These are phyloP conservation scores for Cercospora sp. DNA, from an alignment of 2,329 filamentous ascomycete species.

Conservation along the genomic window DNA sequence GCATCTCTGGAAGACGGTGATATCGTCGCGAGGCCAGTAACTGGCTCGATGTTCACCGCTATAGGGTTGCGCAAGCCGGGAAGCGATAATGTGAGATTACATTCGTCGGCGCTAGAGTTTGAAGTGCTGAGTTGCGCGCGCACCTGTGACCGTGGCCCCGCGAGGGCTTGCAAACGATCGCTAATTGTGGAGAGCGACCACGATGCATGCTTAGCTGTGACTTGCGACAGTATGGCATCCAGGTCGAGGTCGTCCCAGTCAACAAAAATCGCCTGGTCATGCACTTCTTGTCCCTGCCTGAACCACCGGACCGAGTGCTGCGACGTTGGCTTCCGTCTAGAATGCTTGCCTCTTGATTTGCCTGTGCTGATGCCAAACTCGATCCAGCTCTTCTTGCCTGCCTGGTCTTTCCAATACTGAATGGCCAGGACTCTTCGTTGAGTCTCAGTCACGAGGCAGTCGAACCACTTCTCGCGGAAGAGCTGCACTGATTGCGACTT, in stretches of 20 bases:
- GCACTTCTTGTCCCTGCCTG: conserved; percentile 74
- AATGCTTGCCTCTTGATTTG: conserved; percentile 33
- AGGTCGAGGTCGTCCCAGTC: conserved; percentile 69
- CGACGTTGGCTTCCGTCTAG: conserved; percentile 37
- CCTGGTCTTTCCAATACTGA: conserved; percentile 82
- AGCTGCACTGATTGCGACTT: conserved; percentile 74
- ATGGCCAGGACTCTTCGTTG: conserved; percentile 80
- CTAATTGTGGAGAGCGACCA: conserved; percentile 69
- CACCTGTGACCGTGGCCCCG: conserved; percentile 19
- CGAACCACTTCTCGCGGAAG: conserved; percentile 70
- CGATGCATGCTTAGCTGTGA: conserved; percentile 74
- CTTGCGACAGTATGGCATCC: conserved; percentile 69
- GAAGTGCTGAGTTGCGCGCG: conserved; percentile 56
- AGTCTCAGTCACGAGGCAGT: conserved; percentile 73
- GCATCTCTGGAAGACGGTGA: conserved; percentile 55
- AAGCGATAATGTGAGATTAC: conserved; percentile 68
- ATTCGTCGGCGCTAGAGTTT: conserved; percentile 64
- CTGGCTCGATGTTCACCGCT: conserved; percentile 69
- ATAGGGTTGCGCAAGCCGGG: conserved; percentile 60
- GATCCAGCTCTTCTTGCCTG: conserved; percentile 81
- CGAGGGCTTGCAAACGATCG: conserved; percentile 56
- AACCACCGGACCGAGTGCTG: conserved; percentile 74
- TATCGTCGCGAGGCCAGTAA: conserved; percentile 74
- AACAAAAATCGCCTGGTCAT: conserved; percentile 63
- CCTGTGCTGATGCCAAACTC: conserved; percentile 79